Base-by-base conservation (phyloP, 2,329 filamentous ascomycete genomes). In the Nemania abortiva region DNA sequence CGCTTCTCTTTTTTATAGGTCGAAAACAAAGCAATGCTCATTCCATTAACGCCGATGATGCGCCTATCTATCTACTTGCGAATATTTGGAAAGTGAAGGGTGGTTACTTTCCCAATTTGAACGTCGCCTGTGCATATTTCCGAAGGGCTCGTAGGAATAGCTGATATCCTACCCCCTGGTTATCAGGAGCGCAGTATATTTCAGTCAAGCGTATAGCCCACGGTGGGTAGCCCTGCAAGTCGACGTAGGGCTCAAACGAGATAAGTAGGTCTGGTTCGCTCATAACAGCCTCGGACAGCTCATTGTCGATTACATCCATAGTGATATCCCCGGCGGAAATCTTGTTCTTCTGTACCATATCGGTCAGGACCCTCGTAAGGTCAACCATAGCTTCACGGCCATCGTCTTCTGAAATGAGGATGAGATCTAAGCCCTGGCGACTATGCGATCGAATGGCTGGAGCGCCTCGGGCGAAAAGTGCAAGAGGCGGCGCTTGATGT, bases 181-280 rank as follows among this genome's bases (percentile, higher is more conserved):
- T 94, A 77, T 95, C 92, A 65, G 87, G 87, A 13, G 92, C 84
- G 75, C 90, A 89, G 79, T 95, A 98, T 66, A 99, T 98, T 84
- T 99, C 96, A 0, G 95, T 98, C 77, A 99, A 83, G 52, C 96
- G 89, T 70, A 98, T 88, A 82, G 98, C 96, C 96, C 96, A 99
- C 0, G 96, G 96, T 10, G 96, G 96, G 79, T 98, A 99, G 10
- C 96, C 94, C 63, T 94, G 91, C 53, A 99, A 82, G 78, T 94
- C 91, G 63, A 98, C 89, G 58, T 90, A 89, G 3, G 95, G 93
- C 0, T 92, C 90, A 79, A 99, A 99, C 9, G 97, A 83, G 63
- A 99, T 88, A 67, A 99, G 84, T 15, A 99, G 84, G 79, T 98
- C 95, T 1, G 96, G 96, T 81, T 99, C 95, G 10, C 88, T 86